A percentile compares a stretch with the other conserved stretches of the same genome.
These are phyloP conservation scores for Thymus mandschuricus DNA, from an alignment of 257 asterid species.

Conservation along the genomic window DNA sequence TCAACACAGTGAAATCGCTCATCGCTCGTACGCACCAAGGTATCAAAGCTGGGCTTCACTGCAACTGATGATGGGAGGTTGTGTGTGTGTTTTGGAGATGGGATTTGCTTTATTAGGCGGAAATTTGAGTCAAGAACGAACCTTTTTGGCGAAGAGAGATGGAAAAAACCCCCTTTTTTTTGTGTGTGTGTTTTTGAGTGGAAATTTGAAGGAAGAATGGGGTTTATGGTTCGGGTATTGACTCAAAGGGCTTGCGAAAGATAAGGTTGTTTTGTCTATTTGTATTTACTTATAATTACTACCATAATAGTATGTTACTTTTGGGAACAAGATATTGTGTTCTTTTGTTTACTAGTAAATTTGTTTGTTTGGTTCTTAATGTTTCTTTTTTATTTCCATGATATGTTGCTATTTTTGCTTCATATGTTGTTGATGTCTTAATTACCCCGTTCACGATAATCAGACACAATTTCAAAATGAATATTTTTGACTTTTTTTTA, in stretches of 20 bases:
- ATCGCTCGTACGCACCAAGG: conserved; percentile 62
- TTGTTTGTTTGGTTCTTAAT: neutral
- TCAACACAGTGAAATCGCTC: conserved; percentile 63
- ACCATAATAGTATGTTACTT: neutral
- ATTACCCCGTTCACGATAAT: no score
- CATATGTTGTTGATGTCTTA: neutral
- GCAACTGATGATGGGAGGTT: conserved; percentile 31
- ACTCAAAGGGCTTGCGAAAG: conserved; percentile 46
- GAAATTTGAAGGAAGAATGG: conserved; percentile 13
- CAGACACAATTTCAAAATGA: no score
- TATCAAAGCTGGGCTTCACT: conserved; percentile 53
- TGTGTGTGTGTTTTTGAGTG: no score
- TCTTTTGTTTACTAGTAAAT: neutral
- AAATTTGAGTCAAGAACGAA: conserved; percentile 87
- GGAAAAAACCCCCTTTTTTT: conserved; percentile 23
- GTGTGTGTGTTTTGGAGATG: neutral
- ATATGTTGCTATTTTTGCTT: neutral
- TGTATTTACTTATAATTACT: conserved; percentile 1
- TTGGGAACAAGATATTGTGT: conserved; percentile 8
- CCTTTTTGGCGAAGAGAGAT: conserved; percentile 36
- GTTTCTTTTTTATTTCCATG: neutral
- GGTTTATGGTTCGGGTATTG: conserved; percentile 91
- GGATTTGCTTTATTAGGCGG: conserved; percentile 5
- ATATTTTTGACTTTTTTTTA: no score
- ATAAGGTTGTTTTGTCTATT: conserved; percentile 23